A percentile compares a stretch with the other conserved stretches of the same genome.
Conservation (phyloP, 306 rosid genomes). For the Pterocarpus macrocarpus region DNA sequence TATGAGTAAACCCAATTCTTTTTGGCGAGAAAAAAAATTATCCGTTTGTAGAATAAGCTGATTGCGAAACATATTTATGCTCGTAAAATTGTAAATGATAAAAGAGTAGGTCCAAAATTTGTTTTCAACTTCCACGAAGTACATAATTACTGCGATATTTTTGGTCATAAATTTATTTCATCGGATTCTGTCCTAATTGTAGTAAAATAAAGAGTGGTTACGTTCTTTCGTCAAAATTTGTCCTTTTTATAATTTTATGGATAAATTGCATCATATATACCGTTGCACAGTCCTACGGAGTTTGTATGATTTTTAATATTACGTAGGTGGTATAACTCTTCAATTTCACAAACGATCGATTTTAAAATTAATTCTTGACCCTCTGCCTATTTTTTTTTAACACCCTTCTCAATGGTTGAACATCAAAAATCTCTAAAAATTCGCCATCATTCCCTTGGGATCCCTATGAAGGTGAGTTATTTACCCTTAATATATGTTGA, state of each 20-base stretch:
- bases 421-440: neutral
- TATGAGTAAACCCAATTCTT: too few species aligned
- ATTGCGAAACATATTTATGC: neutral
- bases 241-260: neutral
- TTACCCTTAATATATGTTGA: too few species aligned
- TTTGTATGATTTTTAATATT: slow-evolving; percentile 4
- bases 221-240: neutral
- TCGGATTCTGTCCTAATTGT: neutral
- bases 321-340: neutral
- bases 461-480: too few species aligned
- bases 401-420: neutral
- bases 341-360: too few species aligned
- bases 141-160: neutral
- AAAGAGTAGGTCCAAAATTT: neutral
- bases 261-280: neutral
- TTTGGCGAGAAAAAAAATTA: too few species aligned
- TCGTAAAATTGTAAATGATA: neutral
- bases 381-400: neutral
- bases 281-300: neutral
- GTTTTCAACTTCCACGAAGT: neutral
- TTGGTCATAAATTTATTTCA: neutral
- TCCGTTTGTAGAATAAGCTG: neutral
- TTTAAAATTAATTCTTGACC: neutral
- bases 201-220: slow-evolving; percentile 15
- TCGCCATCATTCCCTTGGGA: neutral